Conservation (phyloP, 2,329 filamentous ascomycete species). For the Colletotrichum paranaense region DNA sequence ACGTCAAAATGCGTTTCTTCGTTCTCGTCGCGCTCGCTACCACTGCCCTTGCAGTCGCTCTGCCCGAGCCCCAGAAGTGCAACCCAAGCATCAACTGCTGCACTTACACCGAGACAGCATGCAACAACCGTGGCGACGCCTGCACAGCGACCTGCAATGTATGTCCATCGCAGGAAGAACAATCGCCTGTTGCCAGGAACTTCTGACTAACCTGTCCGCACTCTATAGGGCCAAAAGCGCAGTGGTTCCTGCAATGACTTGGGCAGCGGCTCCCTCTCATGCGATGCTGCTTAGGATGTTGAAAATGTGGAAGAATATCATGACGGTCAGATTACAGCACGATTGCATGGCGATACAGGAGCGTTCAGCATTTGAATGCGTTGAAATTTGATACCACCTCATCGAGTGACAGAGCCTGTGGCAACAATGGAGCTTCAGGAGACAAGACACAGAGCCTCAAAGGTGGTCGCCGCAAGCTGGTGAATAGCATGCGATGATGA, state of each 20-base stretch:
- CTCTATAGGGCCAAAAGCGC: neutral
- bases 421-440: neutral
- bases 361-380: neutral
- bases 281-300: too few relatives aligned
- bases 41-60: conserved; percentile 1
- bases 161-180: neutral
- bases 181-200: too few relatives aligned
- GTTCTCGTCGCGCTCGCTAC: neutral
- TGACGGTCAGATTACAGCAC: neutral
- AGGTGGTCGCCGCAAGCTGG: too few relatives aligned
- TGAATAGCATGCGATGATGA: too few relatives aligned
- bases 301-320: too few relatives aligned
- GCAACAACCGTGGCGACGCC: neutral
- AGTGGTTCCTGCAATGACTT: neutral
- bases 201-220: neutral
- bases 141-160: conserved; percentile 1
- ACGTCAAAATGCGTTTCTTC: neutral
- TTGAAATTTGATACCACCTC: neutral
- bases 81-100: conserved; percentile 7
- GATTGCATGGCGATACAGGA: neutral
- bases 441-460: too few relatives aligned
- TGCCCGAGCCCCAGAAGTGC: conserved; percentile 4
- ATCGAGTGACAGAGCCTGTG: neutral
- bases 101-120: neutral
- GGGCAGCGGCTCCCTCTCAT: neutral